These are phyloP conservation scores for Cymbidium sinense DNA, from an alignment of 106 monocot species.

Conservation along the genomic window DNA sequence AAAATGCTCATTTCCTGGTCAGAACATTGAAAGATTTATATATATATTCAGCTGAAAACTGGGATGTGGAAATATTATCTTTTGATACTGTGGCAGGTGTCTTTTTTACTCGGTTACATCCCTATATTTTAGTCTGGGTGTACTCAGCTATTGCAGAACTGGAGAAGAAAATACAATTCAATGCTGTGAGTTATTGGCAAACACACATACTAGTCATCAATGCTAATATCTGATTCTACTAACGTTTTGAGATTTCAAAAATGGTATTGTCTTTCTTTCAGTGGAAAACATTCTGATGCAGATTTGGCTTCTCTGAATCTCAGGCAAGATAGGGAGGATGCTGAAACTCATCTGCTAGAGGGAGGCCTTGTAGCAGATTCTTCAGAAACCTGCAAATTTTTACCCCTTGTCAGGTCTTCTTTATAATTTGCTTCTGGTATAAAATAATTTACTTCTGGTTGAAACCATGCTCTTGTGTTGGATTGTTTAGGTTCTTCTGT, in stretches of 20 bases:
- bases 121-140: slow-evolving; percentile 31
- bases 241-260: not conserved
- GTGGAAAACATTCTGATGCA: slow-evolving; percentile 31
- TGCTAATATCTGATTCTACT: not conserved
- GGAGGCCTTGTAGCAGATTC: slow-evolving; percentile 23
- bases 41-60: no score
- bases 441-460: not conserved
- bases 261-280: slow-evolving; percentile 2
- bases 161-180: slow-evolving; percentile 18
- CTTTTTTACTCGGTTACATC: slow-evolving; percentile 41
- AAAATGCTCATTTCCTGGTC: no score
- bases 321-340: slow-evolving; percentile 15
- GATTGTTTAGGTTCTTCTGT: slow-evolving; percentile 38
- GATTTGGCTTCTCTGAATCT: slow-evolving; percentile 28
- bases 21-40: no score
- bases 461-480: not conserved
- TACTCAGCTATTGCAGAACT: slow-evolving; percentile 42
- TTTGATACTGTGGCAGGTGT: slow-evolving; percentile 24
- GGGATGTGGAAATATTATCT: not conserved
- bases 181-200: slow-evolving; percentile 26
- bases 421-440: not conserved
- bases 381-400: slow-evolving; percentile 19
- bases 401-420: slow-evolving; percentile 32
- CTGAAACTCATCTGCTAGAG: slow-evolving; percentile 29
- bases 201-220: not conserved